Evolutionary conservation across 164 flowering plant genomes (phyloP).

Genomic region (Litsea cubeba): DNA sequence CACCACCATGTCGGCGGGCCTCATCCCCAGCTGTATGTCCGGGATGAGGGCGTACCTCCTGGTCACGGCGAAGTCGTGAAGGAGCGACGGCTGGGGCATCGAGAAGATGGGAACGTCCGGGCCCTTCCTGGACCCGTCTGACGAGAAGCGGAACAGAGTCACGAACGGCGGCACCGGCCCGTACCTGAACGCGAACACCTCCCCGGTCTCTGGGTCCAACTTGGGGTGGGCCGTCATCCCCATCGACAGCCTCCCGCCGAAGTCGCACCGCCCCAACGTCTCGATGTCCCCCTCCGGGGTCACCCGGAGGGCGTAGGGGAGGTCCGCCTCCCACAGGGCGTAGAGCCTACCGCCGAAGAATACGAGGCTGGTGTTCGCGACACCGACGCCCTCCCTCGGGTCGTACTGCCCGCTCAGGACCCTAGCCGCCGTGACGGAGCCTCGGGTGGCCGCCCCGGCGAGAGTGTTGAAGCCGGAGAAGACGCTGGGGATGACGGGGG

Average conservation of each 20-base stretch:
- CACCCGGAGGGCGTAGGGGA: constrained; percentile 50
- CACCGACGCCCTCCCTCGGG: constrained; percentile 52
- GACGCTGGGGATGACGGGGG: constrained; percentile 46
- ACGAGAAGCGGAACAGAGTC: constrained; percentile 45
- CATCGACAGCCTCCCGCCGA: constrained; percentile 39
- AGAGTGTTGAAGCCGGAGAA: constrained; percentile 59
- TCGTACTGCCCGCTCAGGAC: constrained; percentile 47
- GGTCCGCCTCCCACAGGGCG: constrained; percentile 71
- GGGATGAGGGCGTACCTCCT: constrained; percentile 53
- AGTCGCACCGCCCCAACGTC: constrained; percentile 60
- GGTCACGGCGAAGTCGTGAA: constrained; percentile 83
- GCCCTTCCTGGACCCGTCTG: constrained; percentile 44
- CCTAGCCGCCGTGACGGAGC: constrained; percentile 40
- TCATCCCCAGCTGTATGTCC: constrained; percentile 62
- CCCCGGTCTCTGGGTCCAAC: constrained; percentile 52
- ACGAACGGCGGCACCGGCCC: constrained; percentile 63
- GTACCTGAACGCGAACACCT: constrained; percentile 63
- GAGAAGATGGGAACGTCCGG: constrained; percentile 65
- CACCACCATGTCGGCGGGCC: constrained; percentile 40
- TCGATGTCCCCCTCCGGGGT: constrained; percentile 50
- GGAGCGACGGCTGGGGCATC: constrained; percentile 39
- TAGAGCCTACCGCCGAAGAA: constrained; percentile 41
- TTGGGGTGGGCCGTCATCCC: constrained; percentile 95
- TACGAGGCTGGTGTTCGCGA: constrained; percentile 71
- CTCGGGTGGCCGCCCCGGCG: constrained; percentile 44